A percentile compares a stretch with the other conserved stretches of the same genome.
Conservation (phyloP, 148 eudicot genomes). For the Euryodendron excelsum region DNA sequence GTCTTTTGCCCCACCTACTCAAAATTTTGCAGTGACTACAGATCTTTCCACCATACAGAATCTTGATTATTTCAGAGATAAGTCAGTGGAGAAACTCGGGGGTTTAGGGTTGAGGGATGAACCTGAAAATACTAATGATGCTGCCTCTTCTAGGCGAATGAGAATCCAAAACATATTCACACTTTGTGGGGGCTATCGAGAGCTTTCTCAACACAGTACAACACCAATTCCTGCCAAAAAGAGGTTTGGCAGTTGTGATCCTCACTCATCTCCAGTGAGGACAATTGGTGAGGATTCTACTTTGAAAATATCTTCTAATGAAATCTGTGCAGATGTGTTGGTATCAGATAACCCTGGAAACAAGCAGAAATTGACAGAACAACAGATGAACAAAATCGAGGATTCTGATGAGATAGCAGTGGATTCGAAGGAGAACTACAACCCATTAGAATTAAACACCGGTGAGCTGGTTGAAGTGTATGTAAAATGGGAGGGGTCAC, state of each 20-base stretch:
- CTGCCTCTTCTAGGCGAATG: constrained; percentile 43
- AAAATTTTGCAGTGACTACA: neutral
- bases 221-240: constrained; percentile 33
- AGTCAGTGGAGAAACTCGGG: constrained; percentile 9
- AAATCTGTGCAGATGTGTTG: neutral
- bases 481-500: constrained; percentile 90
- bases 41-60: constrained; percentile 5
- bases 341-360: too few species aligned
- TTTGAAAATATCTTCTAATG: neutral
- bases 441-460: constrained; percentile 27
- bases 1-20: too few species aligned
- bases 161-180: constrained; percentile 84
- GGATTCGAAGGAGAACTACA: constrained; percentile 60
- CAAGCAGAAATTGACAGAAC: constrained; percentile 5
- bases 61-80: constrained; percentile 13
- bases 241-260: constrained; percentile 18
- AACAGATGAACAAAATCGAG: neutral
- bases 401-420: constrained; percentile 7
- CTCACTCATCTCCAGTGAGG: constrained; percentile 23
- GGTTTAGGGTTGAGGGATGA: constrained; percentile 6
- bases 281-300: constrained; percentile 8
- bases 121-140: constrained; percentile 16
- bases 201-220: constrained; percentile 45
- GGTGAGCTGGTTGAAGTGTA: constrained; percentile 54
- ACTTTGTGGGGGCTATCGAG: constrained; percentile 85